phyloP scores from a whole-genome alignment of 2,329 filamentous ascomycete genomes.

The Paracoccidioides brasiliensis region DNA sequence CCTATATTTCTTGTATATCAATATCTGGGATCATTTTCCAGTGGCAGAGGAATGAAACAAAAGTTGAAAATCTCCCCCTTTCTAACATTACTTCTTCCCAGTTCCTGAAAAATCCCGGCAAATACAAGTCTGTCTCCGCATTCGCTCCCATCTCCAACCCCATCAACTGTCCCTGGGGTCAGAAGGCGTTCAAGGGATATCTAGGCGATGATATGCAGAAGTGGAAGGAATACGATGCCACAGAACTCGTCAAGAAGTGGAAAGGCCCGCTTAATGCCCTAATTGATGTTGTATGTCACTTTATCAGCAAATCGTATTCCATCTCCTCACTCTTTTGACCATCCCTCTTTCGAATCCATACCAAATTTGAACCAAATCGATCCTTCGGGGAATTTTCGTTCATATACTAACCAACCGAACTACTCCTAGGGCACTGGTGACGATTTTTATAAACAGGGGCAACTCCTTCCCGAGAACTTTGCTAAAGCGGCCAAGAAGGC shows the following conservation, averaged over 20 bases:
- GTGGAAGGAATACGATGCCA: constrained; percentile 87
- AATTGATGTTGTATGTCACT: constrained; percentile 64
- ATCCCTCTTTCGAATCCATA: background rate
- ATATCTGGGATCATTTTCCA: background rate
- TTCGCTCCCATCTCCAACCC: constrained; percentile 89
- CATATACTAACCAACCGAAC: background rate
- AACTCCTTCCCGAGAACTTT: constrained; percentile 90
- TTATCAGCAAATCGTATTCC: background rate
- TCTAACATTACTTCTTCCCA: constrained; percentile 13
- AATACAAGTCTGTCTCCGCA: constrained; percentile 78
- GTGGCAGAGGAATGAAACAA: background rate
- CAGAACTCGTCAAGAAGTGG: constrained; percentile 70
- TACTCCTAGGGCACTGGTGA: constrained; percentile 63
- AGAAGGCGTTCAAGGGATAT: constrained; percentile 91
- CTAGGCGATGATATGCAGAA: constrained; percentile 57
- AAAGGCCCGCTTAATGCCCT: constrained; percentile 60
- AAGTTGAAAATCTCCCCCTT: background rate
- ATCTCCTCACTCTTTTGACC: background rate
- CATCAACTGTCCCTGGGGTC: constrained; percentile 73
- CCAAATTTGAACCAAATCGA: background rate
- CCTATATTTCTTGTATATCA: background rate
- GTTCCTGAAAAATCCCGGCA: constrained; percentile 82
- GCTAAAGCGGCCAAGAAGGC: constrained; percentile 63
- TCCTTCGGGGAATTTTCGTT: background rate
- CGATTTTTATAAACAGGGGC: constrained; percentile 90